Percentiles rank a stretch among this genome's conserved stretches.
These are phyloP conservation scores for Chara braunii DNA, from an alignment of 139 green algal species.

Conservation along the genomic window DNA sequence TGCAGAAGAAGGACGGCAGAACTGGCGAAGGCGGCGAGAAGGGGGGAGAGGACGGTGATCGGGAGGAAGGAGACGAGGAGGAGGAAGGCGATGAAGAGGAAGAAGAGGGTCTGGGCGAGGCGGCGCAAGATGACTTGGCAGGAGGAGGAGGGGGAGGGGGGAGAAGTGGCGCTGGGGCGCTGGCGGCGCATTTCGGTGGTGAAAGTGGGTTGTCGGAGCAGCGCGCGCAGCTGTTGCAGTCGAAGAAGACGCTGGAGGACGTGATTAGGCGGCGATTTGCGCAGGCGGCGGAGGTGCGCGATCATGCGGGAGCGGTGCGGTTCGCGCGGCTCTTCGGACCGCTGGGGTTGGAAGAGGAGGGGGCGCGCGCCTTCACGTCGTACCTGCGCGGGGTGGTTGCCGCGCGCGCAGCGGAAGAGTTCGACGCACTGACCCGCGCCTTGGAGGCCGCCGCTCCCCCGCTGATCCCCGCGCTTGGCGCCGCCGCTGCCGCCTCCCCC, in stretches of 20 bases:
- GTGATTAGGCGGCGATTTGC: slow-evolving; percentile 54
- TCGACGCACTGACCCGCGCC: slow-evolving; percentile 47
- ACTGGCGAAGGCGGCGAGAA: no score
- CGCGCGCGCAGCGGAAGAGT: slow-evolving; percentile 48
- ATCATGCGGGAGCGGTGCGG: slow-evolving; percentile 62
- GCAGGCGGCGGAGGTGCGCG: slow-evolving; percentile 47
- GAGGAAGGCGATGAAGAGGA: no score
- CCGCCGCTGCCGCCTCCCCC: slow-evolving; percentile 20
- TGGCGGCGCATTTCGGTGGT: no score
- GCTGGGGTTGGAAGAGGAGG: slow-evolving; percentile 64
- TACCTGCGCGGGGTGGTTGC: slow-evolving; percentile 53
- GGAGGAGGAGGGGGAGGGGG: no score
- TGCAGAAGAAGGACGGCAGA: not conserved
- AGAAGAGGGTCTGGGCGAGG: no score
- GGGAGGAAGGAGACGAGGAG: no score
- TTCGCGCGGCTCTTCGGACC: slow-evolving; percentile 71
- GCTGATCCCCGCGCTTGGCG: slow-evolving; percentile 19
- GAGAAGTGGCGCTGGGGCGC: no score
- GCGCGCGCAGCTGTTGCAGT: slow-evolving; percentile 53
- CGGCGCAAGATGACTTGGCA: no score
- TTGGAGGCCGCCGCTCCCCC: slow-evolving; percentile 11
- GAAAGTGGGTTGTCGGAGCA: no score
- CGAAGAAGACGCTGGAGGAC: slow-evolving; percentile 52
- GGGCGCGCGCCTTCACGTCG: slow-evolving; percentile 50
- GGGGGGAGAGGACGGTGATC: no score